These are phyloP conservation scores for Violaceomyces palustris DNA, from an alignment of 1,284 basidiomycete species.

Conservation along the genomic window DNA sequence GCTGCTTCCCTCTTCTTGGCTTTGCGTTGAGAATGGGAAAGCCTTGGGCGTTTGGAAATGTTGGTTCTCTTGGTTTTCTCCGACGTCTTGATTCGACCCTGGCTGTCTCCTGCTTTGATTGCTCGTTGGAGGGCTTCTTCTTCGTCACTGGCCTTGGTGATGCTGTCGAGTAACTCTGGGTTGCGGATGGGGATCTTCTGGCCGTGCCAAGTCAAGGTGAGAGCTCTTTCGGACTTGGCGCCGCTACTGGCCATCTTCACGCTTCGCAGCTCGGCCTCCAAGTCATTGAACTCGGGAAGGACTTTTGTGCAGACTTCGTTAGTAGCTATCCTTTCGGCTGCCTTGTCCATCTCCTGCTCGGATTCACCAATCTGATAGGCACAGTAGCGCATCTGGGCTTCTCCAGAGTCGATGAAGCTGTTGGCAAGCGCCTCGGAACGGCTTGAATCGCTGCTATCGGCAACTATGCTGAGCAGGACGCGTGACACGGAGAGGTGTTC, in stretches of 20 bases:
- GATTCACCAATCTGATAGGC: constrained; percentile 69
- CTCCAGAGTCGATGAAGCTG: constrained; percentile 77
- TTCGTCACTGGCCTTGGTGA: constrained; percentile 76
- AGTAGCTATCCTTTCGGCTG: constrained; percentile 63
- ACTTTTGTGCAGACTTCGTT: constrained; percentile 61
- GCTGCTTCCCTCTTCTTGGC: constrained; percentile 37
- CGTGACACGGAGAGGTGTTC: constrained; percentile 73
- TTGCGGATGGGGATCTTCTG: constrained; percentile 78
- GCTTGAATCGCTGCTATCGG: constrained; percentile 67
- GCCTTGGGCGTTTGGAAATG: constrained; percentile 31
- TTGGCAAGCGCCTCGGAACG: constrained; percentile 82
- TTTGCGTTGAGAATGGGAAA: constrained; percentile 46
- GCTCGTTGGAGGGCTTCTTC: constrained; percentile 56
- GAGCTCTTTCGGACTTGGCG: constrained; percentile 57
- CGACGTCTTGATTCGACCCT: no score
- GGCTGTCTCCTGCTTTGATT: constrained; percentile 28
- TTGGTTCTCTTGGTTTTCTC: not conserved
- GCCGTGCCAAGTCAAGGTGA: constrained; percentile 72
- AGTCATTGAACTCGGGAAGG: constrained; percentile 64
- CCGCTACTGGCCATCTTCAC: constrained; percentile 51
- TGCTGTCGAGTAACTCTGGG: constrained; percentile 82
- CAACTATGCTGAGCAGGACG: constrained; percentile 68
- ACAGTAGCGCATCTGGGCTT: constrained; percentile 84
- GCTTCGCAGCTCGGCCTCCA: constrained; percentile 59
- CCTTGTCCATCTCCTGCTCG: constrained; percentile 76